Conservation (phyloP, 2,329 filamentous ascomycete genomes). For the Neodidymelliopsis sp. region DNA sequence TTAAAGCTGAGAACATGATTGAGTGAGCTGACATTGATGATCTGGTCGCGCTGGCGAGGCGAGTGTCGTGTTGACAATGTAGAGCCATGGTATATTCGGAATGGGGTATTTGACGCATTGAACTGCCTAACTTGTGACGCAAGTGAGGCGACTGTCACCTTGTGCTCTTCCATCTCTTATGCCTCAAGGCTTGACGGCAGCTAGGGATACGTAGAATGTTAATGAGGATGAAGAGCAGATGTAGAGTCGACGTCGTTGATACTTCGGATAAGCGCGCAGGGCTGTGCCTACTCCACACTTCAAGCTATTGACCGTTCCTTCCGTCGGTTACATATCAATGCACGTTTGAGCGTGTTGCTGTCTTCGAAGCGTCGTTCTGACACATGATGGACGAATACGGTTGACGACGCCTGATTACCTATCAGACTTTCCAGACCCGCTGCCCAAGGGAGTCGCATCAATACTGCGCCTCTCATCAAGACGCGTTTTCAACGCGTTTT, state of each 20-base stretch:
- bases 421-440: neutral
- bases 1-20: constrained; percentile 57
- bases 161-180: constrained; percentile 39
- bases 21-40: constrained; percentile 60
- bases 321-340: constrained; percentile 4
- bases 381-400: too few relatives aligned
- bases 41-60: constrained; percentile 49
- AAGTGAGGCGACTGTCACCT: constrained; percentile 33
- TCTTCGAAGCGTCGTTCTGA: too few relatives aligned
- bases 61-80: constrained; percentile 62
- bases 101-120: constrained; percentile 54
- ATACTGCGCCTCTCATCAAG: neutral
- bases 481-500: constrained; percentile 3
- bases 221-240: constrained; percentile 12
- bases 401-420: too few relatives aligned
- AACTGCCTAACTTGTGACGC: constrained; percentile 53
- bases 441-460: too few relatives aligned
- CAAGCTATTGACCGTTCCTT: constrained; percentile 24
- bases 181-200: neutral
- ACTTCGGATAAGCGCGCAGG: constrained; percentile 28
- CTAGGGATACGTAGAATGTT: neutral
- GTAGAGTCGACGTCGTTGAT: constrained; percentile 13
- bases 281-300: constrained; percentile 34
- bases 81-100: constrained; percentile 65
- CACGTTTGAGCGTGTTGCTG: neutral